Evolutionary conservation across 2,329 filamentous ascomycete genomes (phyloP), one percentile per base, ranked within the genome.

Genomic region (Botrytis fragariae): DNA sequence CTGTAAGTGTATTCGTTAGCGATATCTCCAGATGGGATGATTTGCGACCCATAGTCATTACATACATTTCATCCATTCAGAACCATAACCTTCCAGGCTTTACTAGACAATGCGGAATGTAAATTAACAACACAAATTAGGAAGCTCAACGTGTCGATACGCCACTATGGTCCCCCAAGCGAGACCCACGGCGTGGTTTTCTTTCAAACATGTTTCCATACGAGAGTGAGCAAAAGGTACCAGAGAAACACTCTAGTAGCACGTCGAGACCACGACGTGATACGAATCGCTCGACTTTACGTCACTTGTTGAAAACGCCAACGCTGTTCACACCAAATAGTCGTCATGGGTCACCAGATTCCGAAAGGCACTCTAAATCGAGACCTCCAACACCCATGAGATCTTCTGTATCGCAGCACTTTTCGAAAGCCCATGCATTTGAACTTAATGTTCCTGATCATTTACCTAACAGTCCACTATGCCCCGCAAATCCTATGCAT

Each of bases 401-500:
- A 72, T 59, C 39, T 29, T 67, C 45, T 48, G 37, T 35, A 35
- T 59, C 37, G 18, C 35, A 51, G 29, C 44, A 42, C 16, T 10
- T 60, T 32, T n/a, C 37, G 72, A 35, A n/a, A 42, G n/a, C 48
- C 10, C 29, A 35, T 2, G 7, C 51, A 20, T 79, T 84, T 60
- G 82, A 83, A 68, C 80, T 83, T 77, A 77, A 83, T 25, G 74
- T 83, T 1, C 84, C 84, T 3, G 84, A 86, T 75, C 84, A 86
- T 76, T 74, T 85, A 10, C 82, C 83, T 1, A 81, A 73, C 9
- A 84, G 82, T 71, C 83, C 83, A 12, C 74, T 85, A 4, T 86
- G 84, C 77, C 84, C 84, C 10, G 78, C 83, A 25, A 80, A 82
- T 75, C 76, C 78, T 20, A 83, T 81, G 73, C 83, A 85, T 74